A percentile compares a stretch with the other conserved stretches of the same genome.
Evolutionary conservation across 2,329 filamentous ascomycete genomes (phyloP).

Genomic region (Aspergillus niger): DNA sequence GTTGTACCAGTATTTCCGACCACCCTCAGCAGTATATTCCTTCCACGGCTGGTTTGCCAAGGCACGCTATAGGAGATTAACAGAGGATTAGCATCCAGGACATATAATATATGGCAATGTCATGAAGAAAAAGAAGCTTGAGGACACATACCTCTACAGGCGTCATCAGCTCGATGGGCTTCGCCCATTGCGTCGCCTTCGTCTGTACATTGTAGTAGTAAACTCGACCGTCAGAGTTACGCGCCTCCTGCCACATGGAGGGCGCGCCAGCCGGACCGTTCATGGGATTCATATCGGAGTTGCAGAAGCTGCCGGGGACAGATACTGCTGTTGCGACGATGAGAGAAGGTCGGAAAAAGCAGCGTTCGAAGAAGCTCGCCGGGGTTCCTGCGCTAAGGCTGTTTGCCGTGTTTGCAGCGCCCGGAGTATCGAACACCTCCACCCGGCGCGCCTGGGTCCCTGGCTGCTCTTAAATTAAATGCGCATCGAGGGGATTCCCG

Average conservation of each 20-base stretch:
- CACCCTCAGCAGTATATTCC: conserved; percentile 83
- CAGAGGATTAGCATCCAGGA: not conserved
- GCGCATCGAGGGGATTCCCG: not conserved
- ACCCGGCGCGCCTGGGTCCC: conserved; percentile 3
- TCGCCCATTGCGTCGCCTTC: conserved; percentile 90
- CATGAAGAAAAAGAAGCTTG: conserved; percentile 4
- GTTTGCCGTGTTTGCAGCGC: conserved; percentile 35
- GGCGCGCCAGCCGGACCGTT: conserved; percentile 58
- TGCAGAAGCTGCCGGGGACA: conserved; percentile 8
- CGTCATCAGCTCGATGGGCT: conserved; percentile 86
- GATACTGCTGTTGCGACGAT: conserved; percentile 10
- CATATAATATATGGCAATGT: too few species aligned
- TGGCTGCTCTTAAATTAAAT: conserved; percentile 2
- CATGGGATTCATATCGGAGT: conserved; percentile 51
- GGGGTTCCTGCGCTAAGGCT: conserved; percentile 12
- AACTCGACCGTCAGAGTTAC: conserved; percentile 74
- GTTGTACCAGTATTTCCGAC: conserved; percentile 94
- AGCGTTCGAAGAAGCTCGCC: conserved; percentile 27
- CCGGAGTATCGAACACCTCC: conserved; percentile 16
- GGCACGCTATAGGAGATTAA: conserved; percentile 61
- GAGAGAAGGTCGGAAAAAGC: conserved; percentile 25
- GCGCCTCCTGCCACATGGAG: conserved; percentile 76
- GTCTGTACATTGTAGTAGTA: conserved; percentile 92
- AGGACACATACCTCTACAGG: conserved; percentile 67
- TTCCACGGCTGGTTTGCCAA: conserved; percentile 86